Evolutionary conservation across 1,139 yeast genomes (phyloP), one percentile per base, ranked within the genome.

Genomic region (Scheffersomyces quercinus): DNA sequence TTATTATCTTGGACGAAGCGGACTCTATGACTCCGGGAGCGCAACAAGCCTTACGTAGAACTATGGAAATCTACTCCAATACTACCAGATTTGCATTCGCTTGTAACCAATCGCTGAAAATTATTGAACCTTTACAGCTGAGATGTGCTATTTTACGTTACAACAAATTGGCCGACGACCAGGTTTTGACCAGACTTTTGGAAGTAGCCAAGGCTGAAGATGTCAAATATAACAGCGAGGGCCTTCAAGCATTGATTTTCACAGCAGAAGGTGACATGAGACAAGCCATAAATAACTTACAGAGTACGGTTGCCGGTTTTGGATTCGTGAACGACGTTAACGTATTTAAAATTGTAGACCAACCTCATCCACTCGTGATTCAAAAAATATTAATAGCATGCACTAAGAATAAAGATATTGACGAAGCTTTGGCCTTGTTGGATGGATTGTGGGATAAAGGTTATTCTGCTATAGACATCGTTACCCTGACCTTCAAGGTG

Each of bases 21-120:
- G 98, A 93, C 62, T 87, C 96, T n/a, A 88, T 93, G 91, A 93
- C 99, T 0, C 91, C 97, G 0, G 97, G 96, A 38, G 99, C 99
- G 0, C 99, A 93, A 65, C 97, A 91, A 60, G 99, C 99, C 0
- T 72, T 93, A 55, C 79, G 99, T 67, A 80, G 99, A 61, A 93
- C 98, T 1, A 93, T 93, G 99, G 99, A 93, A 61, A 80, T 93
- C 28, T 93, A 89, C 59, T 87, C 97, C 28, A 86, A 86, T 60
- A 85, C 97, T 4, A 93, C 99, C 4, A 79, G 99, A 56, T 93
- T 95, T 73, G 98, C 97, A 14, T 93, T 95, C 70, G 97, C 98
- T 0, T 93, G 99, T 69, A 93, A 93, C 62, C 96, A 88, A 63
- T 85, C 95, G 14, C 87, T 83, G 67, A 93, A 93, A 64, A 91